Evolutionary conservation across 257 asterid species (phyloP), one percentile per base, ranked within the genome.

Genomic region (Nicotiana tomentosiformis): DNA sequence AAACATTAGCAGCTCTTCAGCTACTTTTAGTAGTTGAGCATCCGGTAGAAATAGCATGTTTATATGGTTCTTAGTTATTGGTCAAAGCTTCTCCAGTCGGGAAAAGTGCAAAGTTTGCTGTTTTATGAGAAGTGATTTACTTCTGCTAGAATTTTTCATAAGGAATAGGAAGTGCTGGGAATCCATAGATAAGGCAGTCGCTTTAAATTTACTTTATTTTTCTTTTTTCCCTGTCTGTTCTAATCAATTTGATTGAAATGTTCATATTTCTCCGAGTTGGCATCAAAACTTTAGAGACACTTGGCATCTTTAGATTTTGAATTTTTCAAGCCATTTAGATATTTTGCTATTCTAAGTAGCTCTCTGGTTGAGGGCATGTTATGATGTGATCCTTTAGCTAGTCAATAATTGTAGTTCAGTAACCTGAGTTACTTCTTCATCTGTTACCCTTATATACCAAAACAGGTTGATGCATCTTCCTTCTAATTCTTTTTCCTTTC

Each of bases 221-320:
- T 17, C 2, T 17, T 4, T 39, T 32, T 49, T 5, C 23, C 60
- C 20, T 12, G n/a, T 1, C 23, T 5, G 58, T 70, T 46, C 37
- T 70, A 70, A 20, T 70, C 20, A 70, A 70, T 43, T 70, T 70
- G 78, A 70, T 43, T n/a, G 32, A n/a, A 69, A 69, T 39, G 77
- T 10, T 69, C 57, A 69, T 39, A 10, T 69, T 69, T 69, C 10
- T 39, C 56, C 10, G 1, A 69, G 10, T 37, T 12, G 56, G 57
- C 17, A 51, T 51, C 57, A 51, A 39, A 69, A 29, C 33, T 69
- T 65, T 39, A 11, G 78, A 43, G 20, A 20, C 60, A 70, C 78
- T 43, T 70, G 60, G 55, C 60, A 23, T 70, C 60, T 39, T 39
- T 43, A 5, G 78, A 43, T 69, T 23, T 43, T 70, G 58, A 70